These are phyloP conservation scores for Coccomyxa sp. DNA, from an alignment of 139 green algal genomes.

Conservation along the genomic window DNA sequence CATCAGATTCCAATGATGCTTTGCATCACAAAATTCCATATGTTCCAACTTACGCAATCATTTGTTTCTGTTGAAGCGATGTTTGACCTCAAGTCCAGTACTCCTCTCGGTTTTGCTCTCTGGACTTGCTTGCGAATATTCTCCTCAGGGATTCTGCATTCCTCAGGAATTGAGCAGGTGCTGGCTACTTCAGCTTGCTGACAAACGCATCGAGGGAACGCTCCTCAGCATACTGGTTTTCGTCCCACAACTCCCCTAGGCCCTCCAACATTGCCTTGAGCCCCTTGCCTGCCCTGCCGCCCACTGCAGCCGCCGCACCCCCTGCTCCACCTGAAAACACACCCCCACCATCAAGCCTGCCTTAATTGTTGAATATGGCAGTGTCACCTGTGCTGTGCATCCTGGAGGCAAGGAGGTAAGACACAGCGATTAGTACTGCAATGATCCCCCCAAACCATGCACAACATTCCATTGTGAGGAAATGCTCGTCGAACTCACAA, in stretches of 20 bases:
- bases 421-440: not conserved
- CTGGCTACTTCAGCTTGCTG: constrained; percentile 35
- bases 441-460: not conserved
- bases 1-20: too few species aligned
- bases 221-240: constrained; percentile 83
- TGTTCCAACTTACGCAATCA: too few species aligned
- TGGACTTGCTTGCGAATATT: too few species aligned
- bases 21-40: too few species aligned
- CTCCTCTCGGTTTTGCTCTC: too few species aligned
- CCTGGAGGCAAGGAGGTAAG: not conserved
- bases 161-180: too few species aligned
- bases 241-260: constrained; percentile 83
- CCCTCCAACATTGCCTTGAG: constrained; percentile 64
- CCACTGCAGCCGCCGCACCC: constrained; percentile 13
- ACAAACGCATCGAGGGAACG: constrained; percentile 77
- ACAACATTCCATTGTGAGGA: too few species aligned
- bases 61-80: too few species aligned
- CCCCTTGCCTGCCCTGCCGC: constrained; percentile 15
- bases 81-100: too few species aligned
- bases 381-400: not conserved
- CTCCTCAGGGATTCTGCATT: too few species aligned
- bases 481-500: too few species aligned
- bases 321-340: constrained; percentile 1
- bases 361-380: not conserved
- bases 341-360: not conserved